Evolutionary conservation across 2,329 filamentous ascomycete genomes (phyloP), one percentile per base, ranked within the genome.

Genomic region (Macroventuria anomochaeta): DNA sequence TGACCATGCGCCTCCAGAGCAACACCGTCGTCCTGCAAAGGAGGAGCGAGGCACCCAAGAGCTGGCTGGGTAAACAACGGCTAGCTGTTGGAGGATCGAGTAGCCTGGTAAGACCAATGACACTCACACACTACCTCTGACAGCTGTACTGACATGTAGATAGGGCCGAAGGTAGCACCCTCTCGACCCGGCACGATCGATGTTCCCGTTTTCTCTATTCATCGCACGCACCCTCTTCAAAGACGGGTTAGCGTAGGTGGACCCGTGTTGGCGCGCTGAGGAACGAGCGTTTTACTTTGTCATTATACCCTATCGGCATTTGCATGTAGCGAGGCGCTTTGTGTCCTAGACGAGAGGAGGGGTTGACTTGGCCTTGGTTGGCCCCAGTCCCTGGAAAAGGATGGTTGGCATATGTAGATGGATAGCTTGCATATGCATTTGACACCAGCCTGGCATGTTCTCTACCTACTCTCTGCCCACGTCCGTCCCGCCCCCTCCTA

Each of bases 31-130:
- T 90, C 48, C 76, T 96, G 58, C 88, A 92, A 69, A 80, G 91
- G 61, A 83, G 89, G 63, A 85, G 85, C 63, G 89, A 93, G 64
- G 83, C 84, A 63, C 88, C 90, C 12, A 88, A 86, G 75, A 93
- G 89, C 76, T 96, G 90, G 89, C 77, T 96, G 64, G 90, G 90
- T 68, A 92, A 90, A 79, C 90, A 95, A 81, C 84, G 90, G 70
- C 69, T 63, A n/a, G 65, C 75, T 44, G 76, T 79, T n/a, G 70
- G 69, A 7, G 69, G 64, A 33, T 57, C 58, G 33, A 58, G 58
- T 32, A 61, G 57, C 41, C 44, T 61, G 55, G 66, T 65, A 62
- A 40, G 65, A 31, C n/a, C n/a, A n/a, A n/a, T n/a, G n/a, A n/a
- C n/a, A n/a, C n/a, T n/a, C n/a, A n/a, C n/a, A n/a, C n/a, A n/a